Evolutionary conservation across 2,329 filamentous ascomycete species (phyloP), one percentile per base, ranked within the genome.

Genomic region (Ophiostoma sp.): DNA sequence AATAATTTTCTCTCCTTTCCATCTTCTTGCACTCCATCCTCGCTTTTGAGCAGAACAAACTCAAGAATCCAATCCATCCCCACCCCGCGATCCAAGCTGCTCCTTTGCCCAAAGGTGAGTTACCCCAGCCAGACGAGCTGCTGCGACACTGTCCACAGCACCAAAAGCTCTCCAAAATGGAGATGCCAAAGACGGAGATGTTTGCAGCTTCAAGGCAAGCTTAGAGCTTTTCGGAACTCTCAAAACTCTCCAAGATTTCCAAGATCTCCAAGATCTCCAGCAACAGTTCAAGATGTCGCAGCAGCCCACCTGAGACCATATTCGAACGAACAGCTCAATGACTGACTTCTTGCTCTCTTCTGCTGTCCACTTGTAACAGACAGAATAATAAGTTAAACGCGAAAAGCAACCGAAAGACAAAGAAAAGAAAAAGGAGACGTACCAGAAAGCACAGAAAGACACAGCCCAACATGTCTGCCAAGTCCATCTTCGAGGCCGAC

Each of bases 401-500:
- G 57, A 3, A 48, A n/a, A 45, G 61, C 61, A 45, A 8, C 22
- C 61, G 17, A 50, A n/a, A 55, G 52, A 68, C 52, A 42, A 39
- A 42, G 48, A 48, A 70, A 45, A 64, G 31, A 48, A 25, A 8
- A 45, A 64, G 52, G 50, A 39, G 7, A 64, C 57, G 28, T 33
- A 28, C 72, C 57, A 66, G 42, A 73, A 33, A 25, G 48, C 25
- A 50, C 42, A 33, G 19, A 68, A n/a, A 48, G 28, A 42, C 71
- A 73, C 31, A 45, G 61, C 61, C 61, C 61, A 66, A 45, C 71
- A 97, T 97, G 94, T 94, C 93, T 83, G 93, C 96, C 85, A 99
- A 99, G 88, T 93, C 95, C 79, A 98, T 99, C 83, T 87, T 93
- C 89, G 96, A 99, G 89, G 95, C 95, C 89, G 96, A 99, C 88